phyloP scores from a whole-genome alignment of 2,329 filamentous ascomycete genomes.

The Verticillium tricorpus region DNA sequence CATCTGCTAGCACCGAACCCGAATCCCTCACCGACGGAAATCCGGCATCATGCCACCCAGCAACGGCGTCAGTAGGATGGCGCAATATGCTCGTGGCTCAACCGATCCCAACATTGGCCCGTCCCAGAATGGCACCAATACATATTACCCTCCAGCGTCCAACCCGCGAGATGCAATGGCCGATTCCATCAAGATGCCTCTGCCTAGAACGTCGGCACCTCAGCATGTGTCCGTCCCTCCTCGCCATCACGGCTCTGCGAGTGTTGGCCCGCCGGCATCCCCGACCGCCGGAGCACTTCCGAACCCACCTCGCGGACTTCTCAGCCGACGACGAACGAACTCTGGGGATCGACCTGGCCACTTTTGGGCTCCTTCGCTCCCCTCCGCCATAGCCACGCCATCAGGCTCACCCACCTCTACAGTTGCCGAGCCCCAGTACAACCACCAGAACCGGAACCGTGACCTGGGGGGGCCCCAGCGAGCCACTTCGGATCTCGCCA shows the following conservation, averaged over 20 bases:
- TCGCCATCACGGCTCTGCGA: conserved; percentile 17
- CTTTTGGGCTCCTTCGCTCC: conserved; percentile 8
- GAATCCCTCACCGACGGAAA: neutral
- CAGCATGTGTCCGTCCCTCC: conserved; percentile 21
- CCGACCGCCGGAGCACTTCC: conserved; percentile 14
- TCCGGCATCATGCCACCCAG: conserved; percentile 10
- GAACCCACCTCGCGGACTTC: conserved; percentile 14
- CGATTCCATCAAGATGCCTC: conserved; percentile 29
- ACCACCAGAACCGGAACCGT: neutral
- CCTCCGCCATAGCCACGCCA: conserved; percentile 5
- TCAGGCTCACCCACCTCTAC: conserved; percentile 20
- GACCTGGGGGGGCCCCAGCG: neutral
- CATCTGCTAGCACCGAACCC: no score
- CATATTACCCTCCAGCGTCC: conserved; percentile 1
- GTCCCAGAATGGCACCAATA: neutral
- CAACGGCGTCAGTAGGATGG: conserved; percentile 6
- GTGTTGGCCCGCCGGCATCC: conserved; percentile 17
- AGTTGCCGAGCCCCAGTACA: neutral
- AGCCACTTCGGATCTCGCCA: neutral
- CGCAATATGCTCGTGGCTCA: conserved; percentile 12
- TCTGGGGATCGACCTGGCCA: conserved; percentile 19
- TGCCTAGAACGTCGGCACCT: conserved; percentile 20
- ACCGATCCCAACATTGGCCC: conserved; percentile 3
- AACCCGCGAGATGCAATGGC: conserved; percentile 21
- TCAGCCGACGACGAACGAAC: conserved; percentile 12